Base-by-base conservation (phyloP, 2,329 filamentous ascomycete genomes). In the Venturia carpophila region DNA sequence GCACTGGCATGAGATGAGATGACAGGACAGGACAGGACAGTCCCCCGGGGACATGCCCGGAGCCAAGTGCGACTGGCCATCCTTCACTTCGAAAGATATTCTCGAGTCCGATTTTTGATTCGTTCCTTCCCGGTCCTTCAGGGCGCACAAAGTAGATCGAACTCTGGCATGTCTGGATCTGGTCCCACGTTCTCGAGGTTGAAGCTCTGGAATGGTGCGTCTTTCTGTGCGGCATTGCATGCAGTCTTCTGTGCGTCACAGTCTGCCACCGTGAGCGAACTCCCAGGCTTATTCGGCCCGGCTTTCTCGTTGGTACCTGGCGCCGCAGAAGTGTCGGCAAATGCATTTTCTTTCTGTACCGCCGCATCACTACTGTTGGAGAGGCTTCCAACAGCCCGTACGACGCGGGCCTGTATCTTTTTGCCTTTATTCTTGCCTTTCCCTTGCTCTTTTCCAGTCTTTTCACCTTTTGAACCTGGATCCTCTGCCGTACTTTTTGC, bases 141-240 rank as follows among this genome's bases (percentile, higher is more conserved):
- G 27, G 66, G 60, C n/a, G 62, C 49, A 27, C 66, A 67, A 1
- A 67, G 9, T 17, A 67, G 30, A 42, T 67, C 66, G 19, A 64
- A 67, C 5, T 60, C 66, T 34, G 66, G 61, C 30, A 68, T 65
- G 3, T 47, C 30, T 3, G 66, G 66, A 62, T 67, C 66, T 24
- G 65, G 56, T n/a, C 66, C 66, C 15, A 66, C n/a, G 42, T 67
- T 67, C 5, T 39, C 66, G 10, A 63, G 27, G 11, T 49, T 41
- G 58, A 67, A 67, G 21, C 55, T 58, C 42, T 67, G 65, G 21
- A 67, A 39, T 24, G 60, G 34, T 17, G 66, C 66, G 63, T 55
- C 42, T 27, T 67, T 49, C 39, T 67, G 60, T 4, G 64, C 60
- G 30, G 65, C 47, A 24, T 64, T 62, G 41, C 66, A 67, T 47